These are phyloP conservation scores for Carex arenaria DNA, from an alignment of 202 grass and related monocot species.

Conservation along the genomic window DNA sequence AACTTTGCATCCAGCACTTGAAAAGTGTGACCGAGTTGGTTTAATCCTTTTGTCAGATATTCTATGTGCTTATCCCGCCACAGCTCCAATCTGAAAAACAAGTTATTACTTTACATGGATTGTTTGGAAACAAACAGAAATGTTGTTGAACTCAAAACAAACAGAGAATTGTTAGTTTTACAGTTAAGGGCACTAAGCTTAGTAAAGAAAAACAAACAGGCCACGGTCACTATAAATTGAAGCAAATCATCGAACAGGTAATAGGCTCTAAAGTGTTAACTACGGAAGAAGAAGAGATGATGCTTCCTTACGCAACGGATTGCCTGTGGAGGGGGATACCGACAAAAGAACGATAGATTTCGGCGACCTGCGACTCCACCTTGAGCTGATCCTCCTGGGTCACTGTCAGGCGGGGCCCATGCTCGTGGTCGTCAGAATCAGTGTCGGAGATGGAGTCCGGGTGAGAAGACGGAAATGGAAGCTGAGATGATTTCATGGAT, in stretches of 20 bases:
- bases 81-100: slow-evolving; percentile 58
- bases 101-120: background rate
- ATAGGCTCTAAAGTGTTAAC: background rate
- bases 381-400: slow-evolving; percentile 74
- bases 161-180: background rate
- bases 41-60: slow-evolving; percentile 56
- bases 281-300: background rate
- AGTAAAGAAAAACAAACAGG: background rate
- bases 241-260: slow-evolving; percentile 12
- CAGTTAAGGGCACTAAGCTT: background rate
- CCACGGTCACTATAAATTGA: background rate
- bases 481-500: slow-evolving; percentile 38
- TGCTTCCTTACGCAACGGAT: slow-evolving; percentile 50
- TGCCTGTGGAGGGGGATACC: slow-evolving; percentile 39
- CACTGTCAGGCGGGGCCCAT: slow-evolving; percentile 48
- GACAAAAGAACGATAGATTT: slow-evolving; percentile 61
- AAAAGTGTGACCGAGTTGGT: slow-evolving; percentile 57
- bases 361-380: slow-evolving; percentile 56
- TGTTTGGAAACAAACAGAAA: background rate
- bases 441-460: background rate
- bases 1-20: slow-evolving; percentile 85
- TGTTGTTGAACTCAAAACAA: background rate
- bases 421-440: background rate
- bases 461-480: slow-evolving; percentile 11
- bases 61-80: slow-evolving; percentile 69